Evolutionary conservation across 2,329 filamentous ascomycete genomes (phyloP), one percentile per base, ranked within the genome.

Genomic region (Colletotrichum navitas): DNA sequence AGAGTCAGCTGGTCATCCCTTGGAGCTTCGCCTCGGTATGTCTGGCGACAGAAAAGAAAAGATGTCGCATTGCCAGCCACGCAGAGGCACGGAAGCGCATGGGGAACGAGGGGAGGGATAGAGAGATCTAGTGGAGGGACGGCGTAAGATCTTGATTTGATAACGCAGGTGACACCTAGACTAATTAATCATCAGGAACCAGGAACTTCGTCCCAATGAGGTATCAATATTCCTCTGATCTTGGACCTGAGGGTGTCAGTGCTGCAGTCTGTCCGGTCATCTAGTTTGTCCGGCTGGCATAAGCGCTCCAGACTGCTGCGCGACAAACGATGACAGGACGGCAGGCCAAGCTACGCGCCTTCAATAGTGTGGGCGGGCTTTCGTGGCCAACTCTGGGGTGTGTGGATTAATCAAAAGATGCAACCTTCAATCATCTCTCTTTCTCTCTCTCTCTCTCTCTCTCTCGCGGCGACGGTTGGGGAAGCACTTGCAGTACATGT

Each of bases 191-290:
- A 60, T 54, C 68, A 71, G 68, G 68, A 71, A 71, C 68, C 68
- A 71, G 68, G 68, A 71, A 71, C 68, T 71, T 32, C 39, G 47
- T 43, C 65, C 65, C 59, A 26, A 68, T 59, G 12, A 41, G 65
- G 65, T 39, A 68, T 41, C 43, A 24, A 64, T 68, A 39, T 59
- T 63, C 47, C 68, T 68, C 68, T 54, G 36, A 55, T 54, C 43
- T 71, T 52, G 41, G 26, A 54, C 14, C 29, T 58, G 26, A 63
- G 36, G 59, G 64, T 59, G 68, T 70, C 47, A 60, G 45, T 10
- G 43, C 29, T 54, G 41, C 43, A 39, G 39, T 56, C 34, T 24
- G 34, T 54, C 36, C 49, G 29, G 21, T 24, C 41, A 56, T n/a
- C 52, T 47, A 60, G 65, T 59, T 41, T 55, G 64, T 41, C 14